Conservation (phyloP, 352 stramenopile species). For the Phytopythium helicoides region DNA sequence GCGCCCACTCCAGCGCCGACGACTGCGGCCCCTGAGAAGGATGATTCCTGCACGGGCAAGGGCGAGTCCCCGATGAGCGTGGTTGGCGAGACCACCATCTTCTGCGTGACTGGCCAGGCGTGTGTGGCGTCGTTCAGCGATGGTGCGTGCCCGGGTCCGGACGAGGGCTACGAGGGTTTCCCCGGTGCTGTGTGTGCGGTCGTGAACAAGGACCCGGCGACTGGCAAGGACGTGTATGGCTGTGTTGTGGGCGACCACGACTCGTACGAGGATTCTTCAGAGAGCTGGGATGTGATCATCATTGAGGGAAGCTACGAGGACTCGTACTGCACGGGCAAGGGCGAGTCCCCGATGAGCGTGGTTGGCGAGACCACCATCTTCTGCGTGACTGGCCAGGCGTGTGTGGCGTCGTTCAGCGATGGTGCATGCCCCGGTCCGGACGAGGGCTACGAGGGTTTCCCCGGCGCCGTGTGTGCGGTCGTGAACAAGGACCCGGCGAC, state of each 20-base stretch:
- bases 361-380: constrained; percentile 13
- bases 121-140: constrained; percentile 11
- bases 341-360: constrained; percentile 13
- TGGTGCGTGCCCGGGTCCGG: constrained; percentile 9
- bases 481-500: constrained; percentile 1
- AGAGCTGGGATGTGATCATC: too few relatives aligned
- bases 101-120: constrained; percentile 10
- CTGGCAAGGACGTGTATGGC: too few relatives aligned
- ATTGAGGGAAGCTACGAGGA: too few relatives aligned
- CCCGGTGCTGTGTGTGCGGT: constrained; percentile 4
- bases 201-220: constrained; percentile 1
- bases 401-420: constrained; percentile 11
- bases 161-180: constrained; percentile 9
- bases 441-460: constrained; percentile 4
- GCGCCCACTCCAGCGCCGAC: too few relatives aligned
- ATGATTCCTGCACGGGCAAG: background rate
- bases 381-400: constrained; percentile 13
- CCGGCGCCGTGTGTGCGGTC: constrained; percentile 5
- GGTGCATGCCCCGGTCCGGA: constrained; percentile 12
- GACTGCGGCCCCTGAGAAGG: too few relatives aligned
- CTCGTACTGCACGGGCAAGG: constrained; percentile 1
- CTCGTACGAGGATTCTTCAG: too few relatives aligned
- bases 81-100: constrained; percentile 11
- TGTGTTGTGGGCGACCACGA: too few relatives aligned
- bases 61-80: constrained; percentile 13